A percentile compares a stretch with the other conserved stretches of the same genome.
phyloP scores from a whole-genome alignment of 2,329 filamentous ascomycete species.

The Septoria petroselini region DNA sequence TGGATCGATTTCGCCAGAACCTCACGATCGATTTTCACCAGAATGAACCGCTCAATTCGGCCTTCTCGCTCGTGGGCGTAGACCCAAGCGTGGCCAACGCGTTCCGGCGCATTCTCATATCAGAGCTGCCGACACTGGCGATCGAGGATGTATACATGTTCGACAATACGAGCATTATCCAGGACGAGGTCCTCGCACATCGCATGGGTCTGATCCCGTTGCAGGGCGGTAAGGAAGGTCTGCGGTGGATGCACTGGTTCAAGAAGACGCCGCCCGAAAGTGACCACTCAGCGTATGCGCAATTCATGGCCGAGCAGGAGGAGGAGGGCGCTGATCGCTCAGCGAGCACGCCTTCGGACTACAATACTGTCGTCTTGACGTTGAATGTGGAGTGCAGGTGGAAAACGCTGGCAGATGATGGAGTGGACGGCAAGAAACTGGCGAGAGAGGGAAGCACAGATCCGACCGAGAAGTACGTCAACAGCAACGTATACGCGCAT shows the following conservation, averaged over 20 bases:
- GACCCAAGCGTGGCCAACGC: slow-evolving; percentile 95
- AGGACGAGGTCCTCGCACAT: slow-evolving; percentile 93
- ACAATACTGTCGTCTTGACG: slow-evolving; percentile 79
- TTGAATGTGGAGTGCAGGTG: slow-evolving; percentile 77
- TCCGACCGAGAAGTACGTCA: slow-evolving; percentile 77
- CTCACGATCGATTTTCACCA: slow-evolving; percentile 80
- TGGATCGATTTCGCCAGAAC: slow-evolving; percentile 68
- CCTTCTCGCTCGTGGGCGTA: slow-evolving; percentile 87
- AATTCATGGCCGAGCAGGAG: slow-evolving; percentile 42
- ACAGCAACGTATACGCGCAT: slow-evolving; percentile 63
- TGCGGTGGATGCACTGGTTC: slow-evolving; percentile 81
- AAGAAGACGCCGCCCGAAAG: slow-evolving; percentile 62
- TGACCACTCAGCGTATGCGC: slow-evolving; percentile 50
- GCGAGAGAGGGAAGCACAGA: slow-evolving; percentile 72
- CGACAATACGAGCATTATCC: slow-evolving; percentile 97
- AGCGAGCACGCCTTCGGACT: slow-evolving; percentile 60
- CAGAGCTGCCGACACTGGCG: slow-evolving; percentile 90
- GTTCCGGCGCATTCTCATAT: slow-evolving; percentile 91
- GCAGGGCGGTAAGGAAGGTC: slow-evolving; percentile 70
- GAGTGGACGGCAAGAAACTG: slow-evolving; percentile 47
- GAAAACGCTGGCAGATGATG: slow-evolving; percentile 52
- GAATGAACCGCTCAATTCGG: slow-evolving; percentile 71
- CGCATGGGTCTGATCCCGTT: slow-evolving; percentile 88
- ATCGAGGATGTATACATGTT: slow-evolving; percentile 91
- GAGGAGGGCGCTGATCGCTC: slow-evolving; percentile 42